Percentiles rank a stretch among this genome's conserved stretches.
phyloP scores from a whole-genome alignment of 108 stramenopile genomes.

The Aurantiochytrium sp. region DNA sequence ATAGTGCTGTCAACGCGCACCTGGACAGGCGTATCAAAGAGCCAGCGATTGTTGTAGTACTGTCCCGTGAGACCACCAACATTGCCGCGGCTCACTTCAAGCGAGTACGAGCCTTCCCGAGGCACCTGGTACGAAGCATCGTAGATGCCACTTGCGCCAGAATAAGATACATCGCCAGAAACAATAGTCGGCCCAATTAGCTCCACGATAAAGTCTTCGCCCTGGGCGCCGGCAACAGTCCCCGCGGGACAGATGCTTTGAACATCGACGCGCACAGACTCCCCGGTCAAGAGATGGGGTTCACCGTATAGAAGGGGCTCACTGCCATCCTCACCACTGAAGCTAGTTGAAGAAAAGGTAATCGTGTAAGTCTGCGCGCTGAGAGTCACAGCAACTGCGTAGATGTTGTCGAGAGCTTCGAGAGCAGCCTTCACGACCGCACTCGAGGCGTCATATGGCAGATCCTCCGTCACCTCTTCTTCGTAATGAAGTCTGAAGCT shows the following conservation, averaged over 20 bases:
- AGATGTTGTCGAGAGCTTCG: constrained; percentile 31
- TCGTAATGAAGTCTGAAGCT: constrained; percentile 18
- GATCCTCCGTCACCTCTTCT: neutral
- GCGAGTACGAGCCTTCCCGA: constrained; percentile 47
- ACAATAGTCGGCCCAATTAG: constrained; percentile 38
- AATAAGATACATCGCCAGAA: constrained; percentile 33
- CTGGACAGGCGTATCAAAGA: constrained; percentile 45
- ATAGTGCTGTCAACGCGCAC: constrained; percentile 51
- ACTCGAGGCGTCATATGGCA: neutral
- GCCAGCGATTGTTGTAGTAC: constrained; percentile 72
- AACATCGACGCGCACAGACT: constrained; percentile 8
- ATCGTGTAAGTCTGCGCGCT: constrained; percentile 17
- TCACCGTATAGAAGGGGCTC: constrained; percentile 33
- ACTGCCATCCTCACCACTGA: neutral
- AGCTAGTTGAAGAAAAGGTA: neutral
- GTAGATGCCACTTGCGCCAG: constrained; percentile 41
- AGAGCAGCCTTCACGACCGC: constrained; percentile 22
- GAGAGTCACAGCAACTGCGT: constrained; percentile 23
- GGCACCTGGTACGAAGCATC: constrained; percentile 51
- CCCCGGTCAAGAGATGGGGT: constrained; percentile 30
- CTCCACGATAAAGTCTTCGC: constrained; percentile 46
- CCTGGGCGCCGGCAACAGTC: constrained; percentile 45
- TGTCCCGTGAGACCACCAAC: constrained; percentile 60
- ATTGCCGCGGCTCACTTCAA: constrained; percentile 42
- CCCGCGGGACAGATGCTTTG: constrained; percentile 8